phyloP scores from a whole-genome alignment of 768 basidiomycete genomes.

The Boletus rex-veris region DNA sequence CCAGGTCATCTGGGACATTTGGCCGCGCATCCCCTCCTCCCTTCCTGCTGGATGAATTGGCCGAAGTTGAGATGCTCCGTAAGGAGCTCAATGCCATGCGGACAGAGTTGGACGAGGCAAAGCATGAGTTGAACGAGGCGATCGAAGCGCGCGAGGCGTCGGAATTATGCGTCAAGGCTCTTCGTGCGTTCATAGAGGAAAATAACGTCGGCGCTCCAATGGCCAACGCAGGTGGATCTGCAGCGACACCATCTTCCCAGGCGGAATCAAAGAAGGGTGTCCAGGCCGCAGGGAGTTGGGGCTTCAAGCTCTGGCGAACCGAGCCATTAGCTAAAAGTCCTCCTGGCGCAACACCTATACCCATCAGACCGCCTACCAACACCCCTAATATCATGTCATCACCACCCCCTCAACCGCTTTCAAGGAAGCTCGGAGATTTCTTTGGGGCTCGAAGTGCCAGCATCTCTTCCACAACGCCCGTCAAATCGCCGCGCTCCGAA shows the following conservation, averaged over 20 bases:
- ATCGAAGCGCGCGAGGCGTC: slow-evolving; percentile 86
- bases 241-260: slow-evolving; percentile 21
- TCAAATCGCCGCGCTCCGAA: slow-evolving; percentile 23
- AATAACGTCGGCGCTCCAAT: slow-evolving; percentile 53
- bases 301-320: slow-evolving; percentile 67
- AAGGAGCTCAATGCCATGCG: slow-evolving; percentile 56
- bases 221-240: slow-evolving; percentile 13
- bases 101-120: slow-evolving; percentile 57
- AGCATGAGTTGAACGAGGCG: slow-evolving; percentile 68
- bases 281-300: slow-evolving; percentile 48
- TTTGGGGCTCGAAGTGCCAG: slow-evolving; percentile 55
- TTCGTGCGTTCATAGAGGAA: slow-evolving; percentile 80
- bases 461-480: slow-evolving; percentile 42
- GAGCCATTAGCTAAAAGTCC: slow-evolving; percentile 32
- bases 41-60: slow-evolving; percentile 25
- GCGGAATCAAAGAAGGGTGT: slow-evolving; percentile 32
- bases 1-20: slow-evolving; percentile 49
- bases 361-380: slow-evolving; percentile 19
- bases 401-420: slow-evolving; percentile 43
- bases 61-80: slow-evolving; percentile 56
- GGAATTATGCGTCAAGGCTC: slow-evolving; percentile 76
- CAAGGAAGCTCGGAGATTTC: slow-evolving; percentile 68
- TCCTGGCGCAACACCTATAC: slow-evolving; percentile 27
- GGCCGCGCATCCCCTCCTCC: slow-evolving; percentile 48
- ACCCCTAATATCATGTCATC: slow-evolving; percentile 21